These are phyloP conservation scores for Atractiella rhizophila DNA, from an alignment of 768 basidiomycete genomes.

Conservation along the genomic window DNA sequence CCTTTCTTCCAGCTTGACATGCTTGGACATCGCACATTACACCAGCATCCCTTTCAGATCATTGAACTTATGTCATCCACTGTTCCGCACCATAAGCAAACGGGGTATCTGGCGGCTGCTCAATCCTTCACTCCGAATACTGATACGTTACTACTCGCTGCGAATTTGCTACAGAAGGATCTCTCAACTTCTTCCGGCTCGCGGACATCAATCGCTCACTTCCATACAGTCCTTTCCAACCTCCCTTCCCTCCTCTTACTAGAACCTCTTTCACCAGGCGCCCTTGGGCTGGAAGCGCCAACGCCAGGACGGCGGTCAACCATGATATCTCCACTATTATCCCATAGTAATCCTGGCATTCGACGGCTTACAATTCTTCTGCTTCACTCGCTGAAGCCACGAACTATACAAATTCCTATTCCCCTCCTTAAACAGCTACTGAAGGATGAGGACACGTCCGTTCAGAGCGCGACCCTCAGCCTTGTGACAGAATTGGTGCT, in stretches of 20 bases:
- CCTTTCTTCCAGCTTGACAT: conserved; percentile 59
- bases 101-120: conserved; percentile 79
- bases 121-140: conserved; percentile 83
- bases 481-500: conserved; percentile 78
- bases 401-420: conserved; percentile 14
- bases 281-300: conserved; percentile 59
- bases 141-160: conserved; percentile 89
- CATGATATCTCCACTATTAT: conserved; percentile 32
- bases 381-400: not conserved
- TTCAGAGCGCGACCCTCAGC: conserved; percentile 80
- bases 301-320: conserved; percentile 74
- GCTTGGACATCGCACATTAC: conserved; percentile 68
- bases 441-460: conserved; percentile 27
- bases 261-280: conserved; percentile 67
- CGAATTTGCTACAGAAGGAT: conserved; percentile 77
- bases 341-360: not conserved
- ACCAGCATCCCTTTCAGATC: conserved; percentile 87
- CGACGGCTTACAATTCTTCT: not conserved
- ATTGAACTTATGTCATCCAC: conserved; percentile 94
- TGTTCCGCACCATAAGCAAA: conserved; percentile 69
- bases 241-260: conserved; percentile 27
- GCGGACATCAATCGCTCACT: conserved; percentile 14
- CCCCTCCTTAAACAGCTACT: conserved; percentile 19
- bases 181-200: conserved; percentile 13
- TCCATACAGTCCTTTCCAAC: conserved; percentile 19